Evolutionary conservation across 192 early-diverging fungal species (phyloP).

Genomic region (Coemansia sp.): DNA sequence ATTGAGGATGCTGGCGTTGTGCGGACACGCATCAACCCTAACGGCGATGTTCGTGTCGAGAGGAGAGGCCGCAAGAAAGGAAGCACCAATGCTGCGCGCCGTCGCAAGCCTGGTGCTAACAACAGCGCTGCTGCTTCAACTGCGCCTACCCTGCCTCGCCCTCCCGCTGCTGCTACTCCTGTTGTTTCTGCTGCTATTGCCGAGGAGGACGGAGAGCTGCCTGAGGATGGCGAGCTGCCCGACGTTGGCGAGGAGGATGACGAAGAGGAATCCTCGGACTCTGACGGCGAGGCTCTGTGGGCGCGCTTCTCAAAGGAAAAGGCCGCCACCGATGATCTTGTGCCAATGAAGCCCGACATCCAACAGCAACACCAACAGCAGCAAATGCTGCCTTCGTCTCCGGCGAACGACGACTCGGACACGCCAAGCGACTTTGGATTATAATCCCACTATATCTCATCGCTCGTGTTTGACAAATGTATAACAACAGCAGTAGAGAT

Average conservation of each 20-base stretch:
- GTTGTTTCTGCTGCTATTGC: background rate
- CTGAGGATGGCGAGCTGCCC: constrained; percentile 13
- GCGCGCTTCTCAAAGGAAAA: constrained; percentile 34
- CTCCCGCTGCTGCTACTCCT: background rate
- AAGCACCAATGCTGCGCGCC: constrained; percentile 28
- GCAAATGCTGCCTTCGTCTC: background rate
- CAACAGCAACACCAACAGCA: background rate
- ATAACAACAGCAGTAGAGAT: no score
- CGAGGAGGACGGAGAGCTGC: constrained; percentile 16
- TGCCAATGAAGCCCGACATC: constrained; percentile 16
- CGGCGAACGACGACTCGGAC: background rate
- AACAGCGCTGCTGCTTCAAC: background rate
- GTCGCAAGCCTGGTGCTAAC: background rate
- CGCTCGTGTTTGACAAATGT: background rate
- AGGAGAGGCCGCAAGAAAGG: constrained; percentile 53
- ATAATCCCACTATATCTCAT: background rate
- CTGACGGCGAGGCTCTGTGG: constrained; percentile 47
- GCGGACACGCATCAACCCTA: constrained; percentile 29
- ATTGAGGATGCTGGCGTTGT: constrained; percentile 40
- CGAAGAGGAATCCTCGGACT: constrained; percentile 19
- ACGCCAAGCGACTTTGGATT: background rate
- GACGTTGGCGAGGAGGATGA: background rate
- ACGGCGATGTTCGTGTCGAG: constrained; percentile 41
- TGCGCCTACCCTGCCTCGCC: background rate
- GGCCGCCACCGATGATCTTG: constrained; percentile 19